Evolutionary conservation across 495 filamentous ascomycete species (phyloP).

Genomic region (Aspergillus coremiiformis): DNA sequence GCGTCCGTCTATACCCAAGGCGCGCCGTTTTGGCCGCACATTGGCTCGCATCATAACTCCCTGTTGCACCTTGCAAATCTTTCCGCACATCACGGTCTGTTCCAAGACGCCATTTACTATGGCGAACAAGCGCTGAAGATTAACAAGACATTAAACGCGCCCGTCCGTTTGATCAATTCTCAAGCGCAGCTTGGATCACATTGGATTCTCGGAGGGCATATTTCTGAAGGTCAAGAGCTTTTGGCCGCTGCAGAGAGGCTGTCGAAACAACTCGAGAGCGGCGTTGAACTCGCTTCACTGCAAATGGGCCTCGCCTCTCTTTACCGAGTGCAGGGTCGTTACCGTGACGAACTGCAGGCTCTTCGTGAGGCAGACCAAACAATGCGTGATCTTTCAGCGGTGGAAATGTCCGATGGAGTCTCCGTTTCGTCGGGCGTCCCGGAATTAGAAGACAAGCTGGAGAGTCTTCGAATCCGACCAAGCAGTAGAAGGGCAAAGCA

Average conservation of each 20-base stretch:
- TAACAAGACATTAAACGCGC: constrained; percentile 58
- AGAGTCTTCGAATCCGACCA: constrained; percentile 28
- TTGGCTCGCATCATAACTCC: constrained; percentile 61
- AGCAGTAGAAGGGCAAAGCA: constrained; percentile 22
- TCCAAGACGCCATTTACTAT: constrained; percentile 86
- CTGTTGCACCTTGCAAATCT: constrained; percentile 64
- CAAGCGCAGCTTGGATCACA: constrained; percentile 56
- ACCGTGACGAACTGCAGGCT: constrained; percentile 45
- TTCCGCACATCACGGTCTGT: constrained; percentile 76
- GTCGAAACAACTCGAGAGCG: constrained; percentile 31
- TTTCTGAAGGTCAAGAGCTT: constrained; percentile 53
- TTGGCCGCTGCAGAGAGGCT: constrained; percentile 44
- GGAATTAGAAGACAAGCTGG: constrained; percentile 35
- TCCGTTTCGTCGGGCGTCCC: constrained; percentile 15
- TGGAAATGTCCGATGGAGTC: constrained; percentile 10
- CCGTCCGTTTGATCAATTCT: constrained; percentile 45
- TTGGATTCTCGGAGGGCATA: constrained; percentile 54
- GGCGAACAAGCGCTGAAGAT: constrained; percentile 76
- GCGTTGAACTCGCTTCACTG: constrained; percentile 42
- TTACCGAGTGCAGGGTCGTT: constrained; percentile 28
- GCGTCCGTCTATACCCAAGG: constrained; percentile 39
- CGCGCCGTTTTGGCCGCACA: constrained; percentile 73
- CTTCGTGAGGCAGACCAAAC: constrained; percentile 37
- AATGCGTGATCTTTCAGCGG: constrained; percentile 22
- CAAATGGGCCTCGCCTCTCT: constrained; percentile 41